Evolutionary conservation across 345 rosid genomes (phyloP).

Genomic region (Microcos paniculata): DNA sequence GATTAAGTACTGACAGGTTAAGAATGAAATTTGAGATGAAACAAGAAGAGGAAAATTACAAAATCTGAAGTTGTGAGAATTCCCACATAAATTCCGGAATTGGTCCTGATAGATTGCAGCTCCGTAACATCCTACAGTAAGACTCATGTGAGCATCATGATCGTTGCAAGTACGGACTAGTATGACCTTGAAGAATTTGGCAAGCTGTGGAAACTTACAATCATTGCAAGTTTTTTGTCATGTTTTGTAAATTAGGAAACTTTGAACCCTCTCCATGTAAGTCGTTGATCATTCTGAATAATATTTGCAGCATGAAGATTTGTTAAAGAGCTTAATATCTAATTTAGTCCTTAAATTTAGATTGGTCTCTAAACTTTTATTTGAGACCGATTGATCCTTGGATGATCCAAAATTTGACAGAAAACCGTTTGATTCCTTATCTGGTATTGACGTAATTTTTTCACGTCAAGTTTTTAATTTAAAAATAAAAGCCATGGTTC

Average conservation of each 20-base stretch:
- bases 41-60: constrained; percentile 22
- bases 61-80: constrained; percentile 10
- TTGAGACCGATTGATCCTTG: too few species aligned
- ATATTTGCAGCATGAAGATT: background rate
- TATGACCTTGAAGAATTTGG: background rate
- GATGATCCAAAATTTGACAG: too few species aligned
- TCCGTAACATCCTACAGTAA: constrained; percentile 40
- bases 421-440: too few species aligned
- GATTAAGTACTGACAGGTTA: too few species aligned
- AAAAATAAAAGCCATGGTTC: too few species aligned
- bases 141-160: background rate
- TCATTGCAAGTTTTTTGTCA: constrained; percentile 27
- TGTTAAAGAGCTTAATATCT: too few species aligned
- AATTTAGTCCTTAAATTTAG: too few species aligned
- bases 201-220: constrained; percentile 32
- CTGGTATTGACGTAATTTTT: too few species aligned
- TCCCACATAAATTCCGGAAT: constrained; percentile 26
- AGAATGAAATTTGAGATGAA: background rate
- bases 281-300: constrained; percentile 53
- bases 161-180: too few species aligned
- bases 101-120: constrained; percentile 41
- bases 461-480: too few species aligned
- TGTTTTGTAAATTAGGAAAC: constrained; percentile 36
- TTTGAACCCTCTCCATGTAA: constrained; percentile 34
- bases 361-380: too few species aligned